Evolutionary conservation across 805 yeast genomes (phyloP).

Genomic region (Ogataea kodamae): DNA sequence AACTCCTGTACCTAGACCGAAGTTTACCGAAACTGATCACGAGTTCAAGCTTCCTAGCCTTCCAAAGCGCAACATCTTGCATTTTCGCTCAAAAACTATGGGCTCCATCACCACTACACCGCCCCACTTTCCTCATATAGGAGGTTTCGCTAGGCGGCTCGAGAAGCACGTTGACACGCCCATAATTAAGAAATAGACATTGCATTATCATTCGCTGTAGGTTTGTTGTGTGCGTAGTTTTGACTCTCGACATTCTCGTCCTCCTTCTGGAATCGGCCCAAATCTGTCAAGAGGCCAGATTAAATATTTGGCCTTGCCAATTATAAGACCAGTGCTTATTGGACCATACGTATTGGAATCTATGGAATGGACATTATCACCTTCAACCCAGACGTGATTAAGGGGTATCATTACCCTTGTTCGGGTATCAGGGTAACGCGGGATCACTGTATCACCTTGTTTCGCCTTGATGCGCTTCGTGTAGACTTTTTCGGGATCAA

Average conservation of each 20-base stretch:
- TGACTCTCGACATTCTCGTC: slow-evolving; percentile 45
- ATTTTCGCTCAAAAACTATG: slow-evolving; percentile 28
- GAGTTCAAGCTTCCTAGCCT: slow-evolving; percentile 21
- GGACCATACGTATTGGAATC: slow-evolving; percentile 92
- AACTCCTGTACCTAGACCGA: slow-evolving; percentile 3
- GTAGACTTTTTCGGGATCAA: slow-evolving; percentile 69
- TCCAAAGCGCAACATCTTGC: slow-evolving; percentile 18
- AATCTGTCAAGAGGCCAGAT: slow-evolving; percentile 67
- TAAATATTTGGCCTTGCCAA: slow-evolving; percentile 69
- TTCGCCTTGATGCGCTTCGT: slow-evolving; percentile 77
- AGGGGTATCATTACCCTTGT: slow-evolving; percentile 60
- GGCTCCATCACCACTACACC: slow-evolving; percentile 19
- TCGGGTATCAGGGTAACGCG: slow-evolving; percentile 68
- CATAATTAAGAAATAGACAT: slow-evolving; percentile 21
- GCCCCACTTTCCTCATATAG: slow-evolving; percentile 15
- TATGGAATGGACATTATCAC: slow-evolving; percentile 80
- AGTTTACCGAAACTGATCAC: slow-evolving; percentile 3
- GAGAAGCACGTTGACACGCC: slow-evolving; percentile 33
- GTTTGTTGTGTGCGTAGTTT: slow-evolving; percentile 12
- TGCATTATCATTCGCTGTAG: slow-evolving; percentile 2
- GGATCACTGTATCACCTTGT: slow-evolving; percentile 64
- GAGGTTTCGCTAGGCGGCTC: slow-evolving; percentile 19
- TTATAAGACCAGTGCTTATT: slow-evolving; percentile 70
- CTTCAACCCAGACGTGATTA: slow-evolving; percentile 91
- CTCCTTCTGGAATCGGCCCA: slow-evolving; percentile 49